These are phyloP conservation scores for Trichoderma semiorbis DNA, from an alignment of 2,329 filamentous ascomycete genomes.

Conservation along the genomic window DNA sequence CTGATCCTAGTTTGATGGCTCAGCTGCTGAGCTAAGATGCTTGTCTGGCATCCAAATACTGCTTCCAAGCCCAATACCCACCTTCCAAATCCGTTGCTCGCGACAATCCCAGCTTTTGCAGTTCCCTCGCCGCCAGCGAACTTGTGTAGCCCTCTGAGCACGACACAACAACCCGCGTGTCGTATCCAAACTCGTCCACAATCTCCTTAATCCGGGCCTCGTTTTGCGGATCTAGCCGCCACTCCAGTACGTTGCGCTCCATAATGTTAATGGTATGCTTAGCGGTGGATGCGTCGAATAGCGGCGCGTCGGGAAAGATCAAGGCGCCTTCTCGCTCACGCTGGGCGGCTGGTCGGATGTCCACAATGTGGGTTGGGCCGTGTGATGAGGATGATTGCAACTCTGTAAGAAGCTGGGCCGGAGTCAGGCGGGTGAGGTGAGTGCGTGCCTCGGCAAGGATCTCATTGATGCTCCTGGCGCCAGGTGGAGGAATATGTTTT, in stretches of 20 bases:
- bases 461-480: constrained; percentile 19
- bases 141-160: constrained; percentile 20
- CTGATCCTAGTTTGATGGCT: background rate
- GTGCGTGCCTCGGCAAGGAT: constrained; percentile 19
- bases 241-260: constrained; percentile 20
- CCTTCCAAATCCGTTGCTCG: constrained; percentile 19
- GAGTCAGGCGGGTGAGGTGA: constrained; percentile 9
- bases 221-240: constrained; percentile 18
- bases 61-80: constrained; percentile 18
- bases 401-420: constrained; percentile 16
- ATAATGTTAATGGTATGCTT: constrained; percentile 17
- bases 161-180: constrained; percentile 16
- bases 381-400: constrained; percentile 8
- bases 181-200: constrained; percentile 20
- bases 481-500: constrained; percentile 16
- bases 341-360: constrained; percentile 19
- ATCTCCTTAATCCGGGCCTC: constrained; percentile 18
- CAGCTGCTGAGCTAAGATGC: background rate
- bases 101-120: constrained; percentile 15
- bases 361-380: constrained; percentile 17
- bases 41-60: background rate
- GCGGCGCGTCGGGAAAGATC: background rate
- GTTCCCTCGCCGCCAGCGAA: constrained; percentile 17
- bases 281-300: background rate
- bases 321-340: constrained; percentile 16